Conservation (phyloP, 441 rosid species). For the Syzygium syzygioides region DNA sequence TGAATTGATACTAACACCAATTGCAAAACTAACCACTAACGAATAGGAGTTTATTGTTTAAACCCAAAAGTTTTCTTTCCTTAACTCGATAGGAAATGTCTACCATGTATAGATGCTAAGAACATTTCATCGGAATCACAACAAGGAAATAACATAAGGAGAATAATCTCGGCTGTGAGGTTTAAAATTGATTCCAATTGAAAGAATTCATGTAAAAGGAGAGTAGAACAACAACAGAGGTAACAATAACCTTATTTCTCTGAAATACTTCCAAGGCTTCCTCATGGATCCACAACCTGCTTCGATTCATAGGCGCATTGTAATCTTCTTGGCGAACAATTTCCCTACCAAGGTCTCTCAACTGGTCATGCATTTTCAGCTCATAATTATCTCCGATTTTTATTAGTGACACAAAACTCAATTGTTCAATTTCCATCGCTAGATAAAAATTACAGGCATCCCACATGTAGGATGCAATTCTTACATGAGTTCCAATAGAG, state of each 20-base stretch:
- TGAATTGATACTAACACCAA: accelerated
- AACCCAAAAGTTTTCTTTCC: background rate
- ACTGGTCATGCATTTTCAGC: background rate
- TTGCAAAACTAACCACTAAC: background rate
- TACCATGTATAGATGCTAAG: background rate
- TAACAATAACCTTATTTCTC: background rate
- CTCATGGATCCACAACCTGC: accelerated
- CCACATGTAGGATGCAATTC: background rate
- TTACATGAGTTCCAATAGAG: background rate
- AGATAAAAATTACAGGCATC: accelerated
- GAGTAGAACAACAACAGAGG: background rate
- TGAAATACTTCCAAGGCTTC: background rate
- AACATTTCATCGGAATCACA: background rate
- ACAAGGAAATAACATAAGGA: background rate
- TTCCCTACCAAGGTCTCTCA: background rate
- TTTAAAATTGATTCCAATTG: background rate
- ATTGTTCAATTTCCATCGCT: accelerated
- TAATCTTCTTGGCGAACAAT: background rate
- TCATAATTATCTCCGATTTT: background rate
- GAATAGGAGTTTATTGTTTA: accelerated
- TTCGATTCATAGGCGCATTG: background rate
- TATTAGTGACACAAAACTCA: accelerated
- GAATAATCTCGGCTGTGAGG: accelerated
- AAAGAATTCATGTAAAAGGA: accelerated
- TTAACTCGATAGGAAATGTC: accelerated